phyloP scores from a whole-genome alignment of 805 yeast species.

The Metschnikowia chrysomelidarum region DNA sequence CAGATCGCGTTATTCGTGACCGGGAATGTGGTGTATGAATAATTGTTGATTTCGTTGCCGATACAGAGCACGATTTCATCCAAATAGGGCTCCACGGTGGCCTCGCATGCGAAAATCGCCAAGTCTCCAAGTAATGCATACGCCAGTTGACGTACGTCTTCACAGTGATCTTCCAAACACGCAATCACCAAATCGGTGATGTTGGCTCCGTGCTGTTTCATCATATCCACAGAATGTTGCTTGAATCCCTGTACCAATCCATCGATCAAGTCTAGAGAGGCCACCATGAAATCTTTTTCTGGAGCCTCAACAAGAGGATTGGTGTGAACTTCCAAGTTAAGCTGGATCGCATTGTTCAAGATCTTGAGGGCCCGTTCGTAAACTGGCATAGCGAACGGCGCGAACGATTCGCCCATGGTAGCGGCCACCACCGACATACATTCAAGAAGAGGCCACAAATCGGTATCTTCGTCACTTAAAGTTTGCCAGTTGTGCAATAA shows the following conservation, averaged over 20 bases:
- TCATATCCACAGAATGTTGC: constrained; percentile 54
- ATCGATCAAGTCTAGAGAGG: constrained; percentile 85
- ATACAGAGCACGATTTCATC: constrained; percentile 61
- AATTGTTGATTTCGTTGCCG: constrained; percentile 61
- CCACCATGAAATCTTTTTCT: constrained; percentile 86
- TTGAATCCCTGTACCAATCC: constrained; percentile 91
- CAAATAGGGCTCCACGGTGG: constrained; percentile 46
- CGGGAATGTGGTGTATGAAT: constrained; percentile 50
- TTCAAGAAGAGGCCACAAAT: constrained; percentile 87
- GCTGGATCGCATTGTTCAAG: constrained; percentile 62
- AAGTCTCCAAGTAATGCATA: constrained; percentile 91
- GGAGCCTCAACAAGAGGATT: constrained; percentile 73
- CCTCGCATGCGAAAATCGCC: constrained; percentile 55
- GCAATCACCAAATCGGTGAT: constrained; percentile 62
- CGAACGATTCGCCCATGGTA: constrained; percentile 76
- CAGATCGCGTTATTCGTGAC: constrained; percentile 89
- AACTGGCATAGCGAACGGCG: constrained; percentile 85
- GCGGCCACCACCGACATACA: constrained; percentile 93
- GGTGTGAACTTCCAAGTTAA: constrained; percentile 58
- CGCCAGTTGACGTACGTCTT: constrained; percentile 92
- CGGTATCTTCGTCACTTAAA: constrained; percentile 74
- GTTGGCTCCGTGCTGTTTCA: constrained; percentile 35
- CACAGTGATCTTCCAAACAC: constrained; percentile 70
- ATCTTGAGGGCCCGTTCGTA: constrained; percentile 76
- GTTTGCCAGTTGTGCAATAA: constrained; percentile 77